Evolutionary conservation across 208 protist genomes (phyloP), one percentile per base, ranked within the genome.

Genomic region (Acanthamoeba divionensis): DNA sequence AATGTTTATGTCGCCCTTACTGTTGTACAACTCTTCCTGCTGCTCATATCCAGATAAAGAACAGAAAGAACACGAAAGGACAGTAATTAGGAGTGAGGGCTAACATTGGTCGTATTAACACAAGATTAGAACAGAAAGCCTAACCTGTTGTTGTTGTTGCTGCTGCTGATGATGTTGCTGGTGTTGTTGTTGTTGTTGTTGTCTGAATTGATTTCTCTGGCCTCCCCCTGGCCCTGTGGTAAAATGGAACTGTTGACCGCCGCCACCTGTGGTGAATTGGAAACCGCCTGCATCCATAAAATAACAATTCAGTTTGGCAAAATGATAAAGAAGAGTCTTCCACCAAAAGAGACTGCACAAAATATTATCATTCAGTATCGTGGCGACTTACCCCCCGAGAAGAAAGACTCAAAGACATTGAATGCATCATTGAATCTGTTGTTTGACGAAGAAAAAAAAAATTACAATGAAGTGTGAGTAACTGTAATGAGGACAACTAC

Each of bases 401-500:
- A 86, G 52, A 86, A 86, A 29, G 36, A 33, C 13, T 86, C 54
- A 29, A 86, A 86, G 31, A 86, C 55, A 44, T 86, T 86, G 77
- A 86, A 86, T 3, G 77, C 36, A 24, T 86, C 77, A 26, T 66
- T 62, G 77, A 86, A 86, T 29, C 55, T 79, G 67, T 29, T 21
- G 38, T 54, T 29, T 29, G 18, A 29, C 8, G 33, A 50, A 5
- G 26, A 8, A 31, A 31, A 4, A 41, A 77, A 15, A 24, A 21
- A n/a, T 24, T n/a, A 57, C 52, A n/a, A 57, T n/a, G 5, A 63
- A 24, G 55, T 31, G 55, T 63, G n/a, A 63, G 26, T 0, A 63
- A 24, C n/a, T 63, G 55, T 5, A 63, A 63, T 24, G 24, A 5
- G 24, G 54, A 62, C n/a, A 62, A 29, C 21, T 6, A 67, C 8